Percentiles rank a stretch among this genome's conserved stretches.
Evolutionary conservation across 192 early-diverging fungal species (phyloP).

Genomic region (Podila epigama): DNA sequence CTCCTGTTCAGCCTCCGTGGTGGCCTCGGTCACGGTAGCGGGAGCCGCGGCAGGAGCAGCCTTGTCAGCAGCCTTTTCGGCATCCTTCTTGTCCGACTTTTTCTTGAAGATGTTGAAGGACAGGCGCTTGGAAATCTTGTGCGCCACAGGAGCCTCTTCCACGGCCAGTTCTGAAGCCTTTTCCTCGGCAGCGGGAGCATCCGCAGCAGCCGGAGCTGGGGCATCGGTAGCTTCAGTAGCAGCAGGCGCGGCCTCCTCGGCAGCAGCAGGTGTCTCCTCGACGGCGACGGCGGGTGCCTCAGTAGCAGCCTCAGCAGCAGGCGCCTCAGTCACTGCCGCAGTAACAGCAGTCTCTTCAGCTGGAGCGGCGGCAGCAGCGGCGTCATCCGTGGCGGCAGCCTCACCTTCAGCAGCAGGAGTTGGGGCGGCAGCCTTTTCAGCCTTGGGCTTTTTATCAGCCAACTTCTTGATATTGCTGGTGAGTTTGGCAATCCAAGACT

Average conservation of each 20-base stretch:
- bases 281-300: neutral
- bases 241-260: neutral
- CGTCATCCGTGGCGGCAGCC: neutral
- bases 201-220: neutral
- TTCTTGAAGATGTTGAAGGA: conserved; percentile 1
- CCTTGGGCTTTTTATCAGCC: neutral
- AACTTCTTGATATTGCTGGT: conserved; percentile 6
- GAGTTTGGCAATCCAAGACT: conserved; percentile 3
- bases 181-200: neutral
- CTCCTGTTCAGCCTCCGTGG: neutral
- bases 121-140: neutral
- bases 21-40: neutral
- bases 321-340: neutral
- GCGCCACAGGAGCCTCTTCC: neutral
- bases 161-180: neutral
- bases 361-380: neutral
- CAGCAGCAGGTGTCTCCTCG: neutral
- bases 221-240: neutral
- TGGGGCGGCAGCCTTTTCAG: neutral
- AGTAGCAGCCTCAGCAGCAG: neutral
- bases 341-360: neutral
- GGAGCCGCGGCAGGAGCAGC: neutral
- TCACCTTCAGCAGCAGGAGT: conserved; percentile 1
- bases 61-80: neutral
- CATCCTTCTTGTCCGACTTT: neutral